Evolutionary conservation across 176 grass and related monocot genomes (phyloP).

Genomic region (Oryza meyeriana): DNA sequence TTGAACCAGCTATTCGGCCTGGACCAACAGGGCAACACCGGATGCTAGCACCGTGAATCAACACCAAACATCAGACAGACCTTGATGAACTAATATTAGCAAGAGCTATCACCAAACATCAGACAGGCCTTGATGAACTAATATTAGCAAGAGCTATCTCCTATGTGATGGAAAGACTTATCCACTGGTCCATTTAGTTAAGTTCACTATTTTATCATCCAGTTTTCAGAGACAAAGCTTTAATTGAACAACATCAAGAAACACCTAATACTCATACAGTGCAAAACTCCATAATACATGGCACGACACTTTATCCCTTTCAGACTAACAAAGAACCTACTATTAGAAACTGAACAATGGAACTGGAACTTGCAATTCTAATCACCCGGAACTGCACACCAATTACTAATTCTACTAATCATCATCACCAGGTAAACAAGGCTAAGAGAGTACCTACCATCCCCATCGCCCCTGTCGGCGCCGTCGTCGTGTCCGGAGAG

Average conservation of each 20-base stretch:
- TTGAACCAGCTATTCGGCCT: not conserved
- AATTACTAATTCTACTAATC: not conserved
- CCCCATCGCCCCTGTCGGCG: not conserved
- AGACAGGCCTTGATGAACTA: not conserved
- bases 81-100: not conserved
- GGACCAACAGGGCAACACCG: not conserved
- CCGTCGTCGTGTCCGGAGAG: constrained; percentile 31
- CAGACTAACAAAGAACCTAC: not conserved
- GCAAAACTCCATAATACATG: not conserved
- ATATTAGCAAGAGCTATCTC: not conserved
- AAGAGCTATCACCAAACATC: not conserved
- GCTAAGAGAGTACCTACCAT: constrained; percentile 8
- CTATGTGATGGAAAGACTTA: not conserved
- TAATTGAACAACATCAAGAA: not conserved
- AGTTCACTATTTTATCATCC: not conserved
- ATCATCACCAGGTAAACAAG: not conserved
- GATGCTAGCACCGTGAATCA: not conserved
- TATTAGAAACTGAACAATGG: not conserved
- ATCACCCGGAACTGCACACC: not conserved
- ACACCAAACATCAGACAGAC: not conserved
- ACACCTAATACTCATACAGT: not conserved
- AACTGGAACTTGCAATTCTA: not conserved
- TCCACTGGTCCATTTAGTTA: not conserved
- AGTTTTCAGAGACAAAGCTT: not conserved
- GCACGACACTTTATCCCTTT: not conserved